Evolutionary conservation across 495 filamentous ascomycete genomes (phyloP).

Genomic region (Darksidea phi): DNA sequence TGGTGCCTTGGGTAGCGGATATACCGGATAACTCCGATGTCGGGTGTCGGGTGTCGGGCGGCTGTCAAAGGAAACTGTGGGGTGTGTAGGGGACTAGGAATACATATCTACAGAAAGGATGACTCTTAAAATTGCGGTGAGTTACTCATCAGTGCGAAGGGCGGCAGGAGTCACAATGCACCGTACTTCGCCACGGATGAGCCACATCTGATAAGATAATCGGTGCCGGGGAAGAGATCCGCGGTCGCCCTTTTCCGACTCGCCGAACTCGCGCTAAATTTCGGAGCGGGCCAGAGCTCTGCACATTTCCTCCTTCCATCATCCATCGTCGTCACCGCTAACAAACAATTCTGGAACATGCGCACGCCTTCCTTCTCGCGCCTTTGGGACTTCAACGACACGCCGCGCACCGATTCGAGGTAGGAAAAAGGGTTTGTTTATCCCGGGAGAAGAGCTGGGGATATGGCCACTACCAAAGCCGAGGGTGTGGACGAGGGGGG

Average conservation of each 20-base stretch:
- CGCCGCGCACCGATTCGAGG: conserved; percentile 31
- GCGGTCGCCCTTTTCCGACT: too few species aligned
- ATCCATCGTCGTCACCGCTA: neutral
- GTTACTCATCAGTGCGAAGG: conserved; percentile 9
- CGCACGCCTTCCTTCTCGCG: conserved; percentile 17
- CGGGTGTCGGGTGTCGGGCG: conserved; percentile 9
- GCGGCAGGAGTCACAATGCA: conserved; percentile 12
- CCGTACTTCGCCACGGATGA: neutral
- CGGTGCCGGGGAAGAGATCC: too few species aligned
- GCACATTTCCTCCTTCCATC: conserved; percentile 16
- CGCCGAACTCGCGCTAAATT: conserved; percentile 2
- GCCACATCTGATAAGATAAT: conserved; percentile 22
- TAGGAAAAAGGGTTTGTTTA: neutral
- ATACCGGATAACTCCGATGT: conserved; percentile 30
- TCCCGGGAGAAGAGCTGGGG: neutral
- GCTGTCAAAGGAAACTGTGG: neutral
- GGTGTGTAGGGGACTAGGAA: neutral
- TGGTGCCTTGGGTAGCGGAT: conserved; percentile 29
- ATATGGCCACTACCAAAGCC: conserved; percentile 42
- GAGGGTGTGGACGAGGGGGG: conserved; percentile 48
- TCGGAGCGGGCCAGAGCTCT: too few species aligned
- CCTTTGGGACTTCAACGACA: conserved; percentile 19
- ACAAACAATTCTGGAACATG: conserved; percentile 14
- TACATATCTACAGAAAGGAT: conserved; percentile 20
- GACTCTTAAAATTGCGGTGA: conserved; percentile 24